Conservation (phyloP, 139 green algal genomes). For the Tetraselmis chui region DNA sequence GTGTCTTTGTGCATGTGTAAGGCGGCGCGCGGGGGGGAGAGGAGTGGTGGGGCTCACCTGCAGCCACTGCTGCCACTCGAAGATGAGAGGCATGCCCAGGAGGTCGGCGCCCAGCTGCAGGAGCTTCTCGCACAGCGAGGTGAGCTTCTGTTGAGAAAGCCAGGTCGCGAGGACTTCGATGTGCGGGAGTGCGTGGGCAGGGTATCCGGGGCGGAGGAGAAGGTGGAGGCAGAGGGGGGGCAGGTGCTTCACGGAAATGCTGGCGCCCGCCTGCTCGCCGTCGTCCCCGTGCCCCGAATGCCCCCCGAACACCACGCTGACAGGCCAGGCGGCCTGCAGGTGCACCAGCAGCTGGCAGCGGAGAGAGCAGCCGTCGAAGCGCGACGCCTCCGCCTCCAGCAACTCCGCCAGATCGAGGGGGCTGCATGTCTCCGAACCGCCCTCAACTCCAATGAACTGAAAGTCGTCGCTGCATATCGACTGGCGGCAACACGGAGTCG, state of each 20-base stretch:
- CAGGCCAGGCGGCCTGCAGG: constrained; percentile 1
- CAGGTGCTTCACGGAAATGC: constrained; percentile 15
- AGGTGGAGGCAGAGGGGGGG: constrained; percentile 40
- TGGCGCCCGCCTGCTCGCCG: background rate
- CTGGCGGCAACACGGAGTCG: constrained; percentile 51
- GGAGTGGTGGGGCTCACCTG: constrained; percentile 15
- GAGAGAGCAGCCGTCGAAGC: constrained; percentile 7
- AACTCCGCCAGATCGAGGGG: constrained; percentile 17
- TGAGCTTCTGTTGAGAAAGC: constrained; percentile 15
- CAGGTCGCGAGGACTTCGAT: constrained; percentile 29
- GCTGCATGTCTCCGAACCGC: too few species aligned
- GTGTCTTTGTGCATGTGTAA: too few species aligned
- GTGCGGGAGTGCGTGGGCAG: constrained; percentile 14
- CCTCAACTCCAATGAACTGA: constrained; percentile 16
- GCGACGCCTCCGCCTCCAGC: background rate
- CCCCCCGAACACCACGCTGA: background rate
- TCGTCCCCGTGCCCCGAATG: too few species aligned
- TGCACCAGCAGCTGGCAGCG: constrained; percentile 22
- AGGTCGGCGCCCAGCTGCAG: constrained; percentile 28
- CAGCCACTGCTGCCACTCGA: constrained; percentile 52
- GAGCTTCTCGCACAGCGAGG: constrained; percentile 13
- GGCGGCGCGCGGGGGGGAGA: too few species aligned
- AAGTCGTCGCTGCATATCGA: constrained; percentile 52
- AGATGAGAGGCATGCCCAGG: constrained; percentile 30
- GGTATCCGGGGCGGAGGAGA: constrained; percentile 28